phyloP scores from a whole-genome alignment of 352 stramenopile species.

The Globisporangium takayamanum region DNA sequence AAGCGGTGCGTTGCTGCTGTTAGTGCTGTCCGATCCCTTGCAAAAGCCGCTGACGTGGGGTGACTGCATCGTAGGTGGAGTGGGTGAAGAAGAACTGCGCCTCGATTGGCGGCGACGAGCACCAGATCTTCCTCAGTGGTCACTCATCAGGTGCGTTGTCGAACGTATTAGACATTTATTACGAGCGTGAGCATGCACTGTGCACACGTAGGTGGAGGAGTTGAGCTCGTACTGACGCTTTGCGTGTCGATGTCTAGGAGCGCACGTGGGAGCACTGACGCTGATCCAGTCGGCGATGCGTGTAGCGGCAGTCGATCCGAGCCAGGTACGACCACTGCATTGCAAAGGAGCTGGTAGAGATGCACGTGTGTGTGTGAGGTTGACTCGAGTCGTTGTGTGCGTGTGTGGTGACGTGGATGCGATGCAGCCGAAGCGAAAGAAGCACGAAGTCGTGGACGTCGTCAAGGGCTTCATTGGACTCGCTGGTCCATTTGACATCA shows the following conservation, averaged over 20 bases:
- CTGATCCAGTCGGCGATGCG: slow-evolving; percentile 48
- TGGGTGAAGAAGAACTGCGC: slow-evolving; percentile 49
- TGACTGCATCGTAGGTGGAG: slow-evolving; percentile 26
- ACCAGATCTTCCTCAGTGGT: slow-evolving; percentile 45
- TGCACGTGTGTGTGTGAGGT: not conserved
- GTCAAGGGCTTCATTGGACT: slow-evolving; percentile 63
- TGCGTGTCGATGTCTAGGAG: slow-evolving; percentile 11
- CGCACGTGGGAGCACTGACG: slow-evolving; percentile 47
- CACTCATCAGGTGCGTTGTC: slow-evolving; percentile 48
- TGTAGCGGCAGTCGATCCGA: slow-evolving; percentile 3
- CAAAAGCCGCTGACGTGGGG: not conserved
- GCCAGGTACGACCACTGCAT: not conserved
- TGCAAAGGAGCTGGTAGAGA: no score
- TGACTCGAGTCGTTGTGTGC: not conserved
- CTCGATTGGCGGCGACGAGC: slow-evolving; percentile 39
- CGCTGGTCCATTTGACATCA: slow-evolving; percentile 62
- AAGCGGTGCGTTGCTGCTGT: slow-evolving; percentile 27
- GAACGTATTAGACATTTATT: not conserved
- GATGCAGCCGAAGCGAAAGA: slow-evolving; percentile 7
- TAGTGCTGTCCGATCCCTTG: not conserved
- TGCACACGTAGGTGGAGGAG: no score
- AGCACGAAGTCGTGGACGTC: slow-evolving; percentile 24
- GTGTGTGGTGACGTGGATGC: not conserved
- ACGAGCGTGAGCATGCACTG: not conserved
- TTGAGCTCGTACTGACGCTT: not conserved